Base-by-base conservation (phyloP, 2,329 filamentous ascomycete species). In the Xylaria polymorpha region DNA sequence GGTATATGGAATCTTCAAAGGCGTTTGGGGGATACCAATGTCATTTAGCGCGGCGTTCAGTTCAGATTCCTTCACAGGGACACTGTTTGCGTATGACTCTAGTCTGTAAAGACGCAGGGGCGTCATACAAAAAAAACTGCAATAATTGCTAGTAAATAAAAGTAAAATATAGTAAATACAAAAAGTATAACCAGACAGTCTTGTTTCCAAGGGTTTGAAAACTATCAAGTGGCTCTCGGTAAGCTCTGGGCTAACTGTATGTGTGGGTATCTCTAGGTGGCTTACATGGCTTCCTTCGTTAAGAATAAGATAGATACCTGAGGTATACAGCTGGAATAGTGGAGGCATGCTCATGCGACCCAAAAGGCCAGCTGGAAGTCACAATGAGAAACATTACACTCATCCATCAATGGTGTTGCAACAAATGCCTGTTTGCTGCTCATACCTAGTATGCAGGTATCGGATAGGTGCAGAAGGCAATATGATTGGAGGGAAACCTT, bases 1-100 rank as follows among this genome's bases (percentile, higher is more conserved):
- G 67, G 59, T 64, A 57, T 61, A 64, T 25, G 44, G 68, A 64
- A 63, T 43, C 58, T 61, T 32, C 43, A 61, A 50, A 64, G 68
- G 69, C 60, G 67, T 68, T 75, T 71, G 64, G 67, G 61, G 68
- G 71, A 77, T 78, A 77, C 75, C 75, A 77, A 55, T 73, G 72
- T 74, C 51, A 70, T 76, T 76, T 72, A 76, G 74, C 73, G 72
- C 58, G 76, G 76, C 76, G 75, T 78, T 78, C 14, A 64, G 44
- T 51, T 65, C n/a, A 53, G 44, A 61, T 64, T 44, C 57, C 56
- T 64, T 65, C 35, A 53, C 60, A 60, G 62, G 44, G 59, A 57
- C 37, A 12, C 69, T 35, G 64, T 41, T 58, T 65, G 22, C 60
- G 59, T 70, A 53, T 65, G 67, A 67, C 68, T 67, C 50, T 35